Evolutionary conservation across 441 rosid species (phyloP), one percentile per base, ranked within the genome.

Genomic region (Lepidium campestre): DNA sequence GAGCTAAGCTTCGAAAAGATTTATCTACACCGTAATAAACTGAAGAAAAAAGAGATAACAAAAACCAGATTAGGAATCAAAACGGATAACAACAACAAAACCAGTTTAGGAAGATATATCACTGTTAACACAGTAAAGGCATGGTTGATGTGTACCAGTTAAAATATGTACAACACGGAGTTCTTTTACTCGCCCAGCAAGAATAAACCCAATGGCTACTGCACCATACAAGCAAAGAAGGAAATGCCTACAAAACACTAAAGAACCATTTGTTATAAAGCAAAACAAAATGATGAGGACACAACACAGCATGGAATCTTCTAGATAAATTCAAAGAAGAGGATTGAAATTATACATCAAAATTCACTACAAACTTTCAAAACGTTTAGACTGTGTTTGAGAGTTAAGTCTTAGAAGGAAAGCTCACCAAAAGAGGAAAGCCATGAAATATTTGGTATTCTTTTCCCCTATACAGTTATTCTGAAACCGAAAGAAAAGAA

Each of bases 191-290:
- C 87, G 75, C 35, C 96, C 97, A 5, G 88, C 95, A 52, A 93
- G 91, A 72, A 93, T 54, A 77, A 90, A 82, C 9, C 80, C 97
- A 29, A 93, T 74, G 64, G 86, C 89, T 70, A 87, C 46, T 61
- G 86, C 72, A 66, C 97, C 97, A 65, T 93, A 93, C 60, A 85
- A 22, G 79, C 96, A 86, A 65, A 90, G 83, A 80, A 86, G 78
- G 45, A 85, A 88, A 80, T 93, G 97, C 97, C 97, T 91, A 93
- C 62, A 74, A 63, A 68, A 6, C 70, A 74, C 65, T 63, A 68
- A 68, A 57, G 56, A 63, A 63, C 15, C 55, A 41, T 61, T 67
- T 56, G 68, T 57, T 37, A 46, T 63, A 20, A 63, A 47, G 19
- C 56, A 39, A 65, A 22, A 57, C 4, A 59, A 56, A 10, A 50